These are phyloP conservation scores for Globisporangium nunn DNA, from an alignment of 352 stramenopile species.

Conservation along the genomic window DNA sequence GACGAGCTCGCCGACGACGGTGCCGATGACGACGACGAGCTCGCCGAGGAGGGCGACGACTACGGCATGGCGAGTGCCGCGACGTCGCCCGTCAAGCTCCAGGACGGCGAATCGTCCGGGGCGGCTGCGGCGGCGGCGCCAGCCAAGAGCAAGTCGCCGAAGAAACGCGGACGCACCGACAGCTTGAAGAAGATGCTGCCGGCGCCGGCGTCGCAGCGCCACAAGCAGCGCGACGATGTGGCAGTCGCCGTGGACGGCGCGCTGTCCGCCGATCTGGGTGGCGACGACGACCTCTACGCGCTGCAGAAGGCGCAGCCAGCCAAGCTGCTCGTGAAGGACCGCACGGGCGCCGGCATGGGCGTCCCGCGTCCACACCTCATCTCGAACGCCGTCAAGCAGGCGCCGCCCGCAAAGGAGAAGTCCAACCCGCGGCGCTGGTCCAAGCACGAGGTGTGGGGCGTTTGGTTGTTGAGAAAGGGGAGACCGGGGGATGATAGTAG, in stretches of 20 bases:
- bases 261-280: background rate
- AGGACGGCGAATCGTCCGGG: background rate
- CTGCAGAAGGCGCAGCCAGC: conserved; percentile 19
- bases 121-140: background rate
- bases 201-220: conserved; percentile 55
- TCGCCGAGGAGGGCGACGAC: conserved; percentile 14
- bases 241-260: background rate
- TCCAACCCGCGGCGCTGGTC: conserved; percentile 80
- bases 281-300: conserved; percentile 1
- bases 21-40: conserved; percentile 11
- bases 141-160: conserved; percentile 43
- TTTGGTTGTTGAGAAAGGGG: background rate
- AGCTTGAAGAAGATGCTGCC: conserved; percentile 74
- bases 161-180: conserved; percentile 83
- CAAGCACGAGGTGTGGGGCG: conserved; percentile 44
- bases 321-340: conserved; percentile 73
- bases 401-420: conserved; percentile 77
- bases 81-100: conserved; percentile 13
- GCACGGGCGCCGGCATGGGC: conserved; percentile 65
- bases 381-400: conserved; percentile 67
- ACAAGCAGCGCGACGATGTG: conserved; percentile 35
- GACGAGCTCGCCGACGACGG: conserved; percentile 10
- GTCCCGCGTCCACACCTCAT: conserved; percentile 65
- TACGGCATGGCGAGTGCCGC: conserved; percentile 6
- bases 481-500: background rate